Base-by-base conservation (phyloP, 768 basidiomycete species). In the Lentinula aciculospora region DNA sequence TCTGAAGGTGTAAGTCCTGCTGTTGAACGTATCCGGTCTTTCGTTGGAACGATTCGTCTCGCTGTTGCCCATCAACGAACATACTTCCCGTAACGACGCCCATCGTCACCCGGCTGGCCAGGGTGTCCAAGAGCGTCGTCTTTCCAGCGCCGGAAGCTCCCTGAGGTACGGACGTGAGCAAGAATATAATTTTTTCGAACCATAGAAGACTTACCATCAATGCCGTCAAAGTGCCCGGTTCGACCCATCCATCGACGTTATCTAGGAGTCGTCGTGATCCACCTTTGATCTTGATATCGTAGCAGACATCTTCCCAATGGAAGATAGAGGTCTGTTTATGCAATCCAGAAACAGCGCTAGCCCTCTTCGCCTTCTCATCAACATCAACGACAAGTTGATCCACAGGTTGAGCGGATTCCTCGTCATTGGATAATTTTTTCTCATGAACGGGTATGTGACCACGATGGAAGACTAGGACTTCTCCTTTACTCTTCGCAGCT, bases 1-100 rank as follows among this genome's bases (percentile, higher is more conserved):
- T 81, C 58, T 71, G 74, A 56, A 80, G 73, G 66, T 81, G 80
- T 10, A 74, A 65, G 61, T 76, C 76, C 58, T 69, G 69, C 60
- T 82, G 80, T 60, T 82, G 79, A 28, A 74, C 76, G 59, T 77
- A 79, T 4, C 76, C 77, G 68, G 73, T 66, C 71, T 76, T 76
- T 69, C 77, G 67, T 65, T 70, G 66, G 58, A 73, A 76, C 36
- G 74, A 71, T 5, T 71, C 66, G 50, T 74, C 72, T 34, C 67
- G 64, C 48, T 63, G 60, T 4, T 57, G 60, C 12, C 67, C 60
- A 71, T 78, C 74, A 60, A 80, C 72, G 36, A 77, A 66, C 61
- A 78, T 69, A n/a, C 77, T 75, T 17, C 80, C 80, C 23, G 68
- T 62, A 34, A 81, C 73, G 37, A 80, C 73, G 59, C 80, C 80